Conservation (phyloP, 768 basidiomycete genomes). For the Boletus vermiculosoides region DNA sequence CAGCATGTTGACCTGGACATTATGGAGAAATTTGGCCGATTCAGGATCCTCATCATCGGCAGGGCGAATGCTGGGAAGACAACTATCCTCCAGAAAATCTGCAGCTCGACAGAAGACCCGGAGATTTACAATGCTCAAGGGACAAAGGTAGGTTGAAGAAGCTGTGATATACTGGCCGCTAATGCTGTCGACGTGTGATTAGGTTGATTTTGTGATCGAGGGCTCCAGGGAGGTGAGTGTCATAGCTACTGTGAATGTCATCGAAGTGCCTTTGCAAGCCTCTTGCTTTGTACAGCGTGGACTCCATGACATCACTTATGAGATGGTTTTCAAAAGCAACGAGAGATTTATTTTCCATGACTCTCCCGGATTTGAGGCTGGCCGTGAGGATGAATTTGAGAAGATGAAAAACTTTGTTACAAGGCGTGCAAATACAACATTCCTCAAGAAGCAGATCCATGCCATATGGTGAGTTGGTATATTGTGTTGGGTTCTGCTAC, state of each 20-base stretch:
- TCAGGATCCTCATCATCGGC: no score
- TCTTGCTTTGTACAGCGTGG: background rate
- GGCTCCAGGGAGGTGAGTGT: background rate
- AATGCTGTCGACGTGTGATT: background rate
- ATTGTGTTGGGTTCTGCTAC: background rate
- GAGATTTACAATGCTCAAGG: background rate
- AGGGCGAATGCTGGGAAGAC: no score
- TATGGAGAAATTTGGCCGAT: no score
- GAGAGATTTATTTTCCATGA: background rate
- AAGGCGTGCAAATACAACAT: background rate
- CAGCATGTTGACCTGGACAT: no score
- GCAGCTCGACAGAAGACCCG: background rate
- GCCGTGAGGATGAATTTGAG: background rate
- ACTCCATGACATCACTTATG: background rate
- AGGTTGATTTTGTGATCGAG: background rate
- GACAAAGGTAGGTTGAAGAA: background rate
- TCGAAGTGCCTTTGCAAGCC: background rate
- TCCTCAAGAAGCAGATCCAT: background rate
- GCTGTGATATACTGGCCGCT: background rate
- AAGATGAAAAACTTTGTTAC: background rate
- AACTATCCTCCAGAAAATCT: no score
- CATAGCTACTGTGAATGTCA: background rate
- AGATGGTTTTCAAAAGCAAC: background rate
- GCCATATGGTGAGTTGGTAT: background rate
- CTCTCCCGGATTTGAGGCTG: background rate